Conservation (phyloP, 108 stramenopile species). For the Pseudonitzschia pungens region DNA sequence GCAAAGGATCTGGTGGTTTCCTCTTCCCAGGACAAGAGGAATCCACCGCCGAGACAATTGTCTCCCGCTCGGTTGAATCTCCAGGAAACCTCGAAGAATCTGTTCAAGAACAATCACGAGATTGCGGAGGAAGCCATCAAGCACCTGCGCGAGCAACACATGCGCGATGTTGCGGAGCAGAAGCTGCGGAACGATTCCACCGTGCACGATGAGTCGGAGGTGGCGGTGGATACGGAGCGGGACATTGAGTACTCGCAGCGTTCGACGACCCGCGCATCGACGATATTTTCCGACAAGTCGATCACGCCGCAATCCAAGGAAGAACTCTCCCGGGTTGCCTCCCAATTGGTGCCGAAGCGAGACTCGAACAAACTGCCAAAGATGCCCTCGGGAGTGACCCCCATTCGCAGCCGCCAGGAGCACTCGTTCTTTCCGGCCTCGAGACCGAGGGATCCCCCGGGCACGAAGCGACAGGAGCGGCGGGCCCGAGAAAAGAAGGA, state of each 20-base stretch:
- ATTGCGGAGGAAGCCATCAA: slow-evolving; percentile 17
- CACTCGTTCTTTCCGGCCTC: slow-evolving; percentile 7
- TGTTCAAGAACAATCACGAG: slow-evolving; percentile 9
- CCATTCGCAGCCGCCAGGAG: neutral
- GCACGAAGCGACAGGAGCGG: neutral
- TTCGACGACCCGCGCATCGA: neutral
- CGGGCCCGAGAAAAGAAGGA: slow-evolving; percentile 3
- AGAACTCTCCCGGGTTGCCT: too few relatives aligned
- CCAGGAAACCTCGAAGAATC: neutral
- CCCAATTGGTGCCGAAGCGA: too few relatives aligned
- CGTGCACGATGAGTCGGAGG: neutral
- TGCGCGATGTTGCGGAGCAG: neutral
- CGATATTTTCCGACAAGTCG: neutral
- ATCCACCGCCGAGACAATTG: neutral
- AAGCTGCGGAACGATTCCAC: neutral
- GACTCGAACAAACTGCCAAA: too few relatives aligned
- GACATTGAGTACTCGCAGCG: neutral
- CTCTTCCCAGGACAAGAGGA: neutral
- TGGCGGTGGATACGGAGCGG: neutral
- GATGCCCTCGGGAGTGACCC: neutral
- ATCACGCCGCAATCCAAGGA: neutral
- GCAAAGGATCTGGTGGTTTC: too few relatives aligned
- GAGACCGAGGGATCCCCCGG: slow-evolving; percentile 8
- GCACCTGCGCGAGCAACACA: slow-evolving; percentile 1
- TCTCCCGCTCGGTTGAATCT: neutral